Evolutionary conservation across 2,329 filamentous ascomycete genomes (phyloP), one percentile per base, ranked within the genome.

Genomic region (Periglandula ipomoeae): DNA sequence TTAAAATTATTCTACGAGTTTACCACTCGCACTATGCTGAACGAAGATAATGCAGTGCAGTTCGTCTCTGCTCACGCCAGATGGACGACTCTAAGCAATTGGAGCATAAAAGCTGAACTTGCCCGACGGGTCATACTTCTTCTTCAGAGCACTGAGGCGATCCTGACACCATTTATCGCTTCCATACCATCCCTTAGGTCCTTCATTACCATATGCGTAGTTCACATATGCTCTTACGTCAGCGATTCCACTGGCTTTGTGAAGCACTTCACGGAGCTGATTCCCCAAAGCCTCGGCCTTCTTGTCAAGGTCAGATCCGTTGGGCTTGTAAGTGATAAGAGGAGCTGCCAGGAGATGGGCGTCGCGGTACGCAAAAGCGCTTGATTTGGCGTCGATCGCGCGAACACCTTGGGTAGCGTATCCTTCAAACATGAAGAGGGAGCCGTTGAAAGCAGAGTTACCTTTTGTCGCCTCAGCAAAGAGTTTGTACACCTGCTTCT

Each of bases 381-480:
- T 65, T 1, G 66, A 63, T 9, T 59, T 56, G 23, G 52, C 54
- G 41, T 59, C 52, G 35, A 73, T 55, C 0, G 58, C 61, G 46
- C 67, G 56, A 2, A 79, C 70, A 3, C 69, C 74, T 22, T 68
- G 56, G 10, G 57, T 57, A 1, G 73, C 66, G 59, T 78, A 79
- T 22, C 70, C 72, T 57, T 80, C 75, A 50, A 79, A 73, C 66
- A 78, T 70, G 62, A 78, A 71, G 42, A 78, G 62, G 17, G 63
- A 62, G 55, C 52, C 47, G 20, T 50, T 47, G 38, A 65, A 66
- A 23, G 56, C 59, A 27, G 58, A 56, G 13, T 52, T 41, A 32
- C 50, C 54, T n/a, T 53, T 59, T 34, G 57, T 58, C 5, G 58
- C 57, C 7, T 54, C 48, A 5, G 53, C 57, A 56, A 68, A 71